Percentiles rank a stretch among this genome's conserved stretches.
These are phyloP conservation scores for Zygotorulaspora mrakii DNA, from an alignment of 1,139 yeast genomes.

Conservation along the genomic window DNA sequence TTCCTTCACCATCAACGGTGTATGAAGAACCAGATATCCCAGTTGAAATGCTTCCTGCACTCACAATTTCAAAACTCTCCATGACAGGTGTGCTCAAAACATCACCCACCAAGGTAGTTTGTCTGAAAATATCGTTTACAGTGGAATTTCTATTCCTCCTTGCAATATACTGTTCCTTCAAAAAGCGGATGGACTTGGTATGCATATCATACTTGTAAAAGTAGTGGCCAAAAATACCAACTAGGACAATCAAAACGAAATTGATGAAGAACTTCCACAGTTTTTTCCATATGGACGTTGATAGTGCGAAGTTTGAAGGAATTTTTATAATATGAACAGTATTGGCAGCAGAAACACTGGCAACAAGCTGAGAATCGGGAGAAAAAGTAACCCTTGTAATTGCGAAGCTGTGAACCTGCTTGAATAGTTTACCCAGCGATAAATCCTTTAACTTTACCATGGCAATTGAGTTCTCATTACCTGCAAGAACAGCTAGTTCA, in stretches of 20 bases:
- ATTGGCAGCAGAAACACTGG: conserved; percentile 79
- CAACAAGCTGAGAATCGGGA: conserved; percentile 63
- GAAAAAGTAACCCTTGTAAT: conserved; percentile 72
- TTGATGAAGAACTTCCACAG: conserved; percentile 47
- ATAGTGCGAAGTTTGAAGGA: conserved; percentile 50
- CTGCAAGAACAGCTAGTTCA: conserved; percentile 64
- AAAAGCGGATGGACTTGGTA: conserved; percentile 19
- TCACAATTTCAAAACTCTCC: background rate
- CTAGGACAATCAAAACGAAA: conserved; percentile 42
- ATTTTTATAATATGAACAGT: conserved; percentile 60
- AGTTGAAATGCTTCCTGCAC: background rate
- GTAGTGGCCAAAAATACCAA: conserved; percentile 41
- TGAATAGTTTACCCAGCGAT: conserved; percentile 47
- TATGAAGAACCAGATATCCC: no score
- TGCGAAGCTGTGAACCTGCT: conserved; percentile 72
- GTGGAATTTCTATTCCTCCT: conserved; percentile 37
- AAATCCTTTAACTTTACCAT: conserved; percentile 52
- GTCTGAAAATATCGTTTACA: conserved; percentile 26
- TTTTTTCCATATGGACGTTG: conserved; percentile 40
- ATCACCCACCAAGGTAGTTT: conserved; percentile 27
- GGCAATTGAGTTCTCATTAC: conserved; percentile 68
- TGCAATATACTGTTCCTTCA: conserved; percentile 27
- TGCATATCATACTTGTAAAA: conserved; percentile 44
- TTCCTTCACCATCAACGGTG: no score
- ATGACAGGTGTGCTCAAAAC: conserved; percentile 16